Evolutionary conservation across 1,139 yeast genomes (phyloP).

Genomic region (Blastobotrys serpentis): DNA sequence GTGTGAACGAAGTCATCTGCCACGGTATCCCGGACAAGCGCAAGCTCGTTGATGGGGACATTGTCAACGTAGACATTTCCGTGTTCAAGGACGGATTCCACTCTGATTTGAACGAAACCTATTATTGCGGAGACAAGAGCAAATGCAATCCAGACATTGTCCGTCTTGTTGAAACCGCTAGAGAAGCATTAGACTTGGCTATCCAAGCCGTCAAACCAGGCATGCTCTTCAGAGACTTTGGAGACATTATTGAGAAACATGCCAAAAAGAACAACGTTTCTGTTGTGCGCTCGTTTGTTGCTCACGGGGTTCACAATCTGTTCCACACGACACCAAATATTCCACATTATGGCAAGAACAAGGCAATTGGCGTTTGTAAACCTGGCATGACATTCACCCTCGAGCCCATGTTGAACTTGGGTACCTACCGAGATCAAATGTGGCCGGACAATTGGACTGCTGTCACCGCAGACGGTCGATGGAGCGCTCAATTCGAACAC

Average conservation of each 20-base stretch:
- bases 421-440: conserved; percentile 73
- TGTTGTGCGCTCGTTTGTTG: conserved; percentile 88
- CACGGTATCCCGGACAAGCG: conserved; percentile 97
- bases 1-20: conserved; percentile 91
- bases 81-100: conserved; percentile 85
- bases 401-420: conserved; percentile 95
- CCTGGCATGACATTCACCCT: conserved; percentile 97
- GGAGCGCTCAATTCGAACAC: conserved; percentile 92
- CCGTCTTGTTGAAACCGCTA: conserved; percentile 87
- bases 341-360: conserved; percentile 90
- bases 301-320: conserved; percentile 85
- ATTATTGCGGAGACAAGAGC: conserved; percentile 93
- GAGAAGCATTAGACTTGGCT: conserved; percentile 84
- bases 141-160: conserved; percentile 71
- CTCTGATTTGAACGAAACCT: conserved; percentile 94
- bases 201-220: conserved; percentile 91
- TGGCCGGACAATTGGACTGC: conserved; percentile 99
- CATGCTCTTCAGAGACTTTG: conserved; percentile 78
- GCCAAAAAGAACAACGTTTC: conserved; percentile 78
- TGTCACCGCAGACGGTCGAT: conserved; percentile 80
- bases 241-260: conserved; percentile 84
- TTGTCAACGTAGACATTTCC: conserved; percentile 86
- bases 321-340: conserved; percentile 94
- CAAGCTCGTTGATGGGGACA: conserved; percentile 87
- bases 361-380: conserved; percentile 89